phyloP scores from a whole-genome alignment of 139 green algal genomes.

The Chlorella sp. region DNA sequence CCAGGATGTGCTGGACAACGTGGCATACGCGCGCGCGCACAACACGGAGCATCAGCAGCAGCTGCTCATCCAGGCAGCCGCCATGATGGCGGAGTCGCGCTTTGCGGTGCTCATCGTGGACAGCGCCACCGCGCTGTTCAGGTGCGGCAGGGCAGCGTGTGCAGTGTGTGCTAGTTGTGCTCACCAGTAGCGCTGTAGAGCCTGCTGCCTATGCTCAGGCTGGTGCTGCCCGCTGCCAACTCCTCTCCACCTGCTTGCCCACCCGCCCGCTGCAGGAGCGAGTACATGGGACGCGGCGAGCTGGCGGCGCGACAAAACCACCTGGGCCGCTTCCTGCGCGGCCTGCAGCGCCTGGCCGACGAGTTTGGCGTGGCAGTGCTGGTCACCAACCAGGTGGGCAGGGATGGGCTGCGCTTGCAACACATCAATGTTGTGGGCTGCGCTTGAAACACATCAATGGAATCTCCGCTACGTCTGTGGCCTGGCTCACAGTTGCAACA shows the following conservation, averaged over 20 bases:
- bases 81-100: slow-evolving; percentile 93
- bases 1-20: slow-evolving; percentile 97
- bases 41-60: slow-evolving; percentile 98
- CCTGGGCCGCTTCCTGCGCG: slow-evolving; percentile 89
- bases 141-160: not conserved
- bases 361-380: slow-evolving; percentile 98
- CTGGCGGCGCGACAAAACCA: slow-evolving; percentile 89
- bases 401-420: slow-evolving; percentile 14
- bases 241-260: no score
- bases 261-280: slow-evolving; percentile 44
- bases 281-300: slow-evolving; percentile 93
- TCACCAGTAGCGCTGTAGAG: not conserved
- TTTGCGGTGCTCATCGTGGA: slow-evolving; percentile 98
- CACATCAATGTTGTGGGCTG: not conserved
- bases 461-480: no score
- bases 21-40: slow-evolving; percentile 97
- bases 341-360: slow-evolving; percentile 90
- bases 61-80: slow-evolving; percentile 89
- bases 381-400: slow-evolving; percentile 92
- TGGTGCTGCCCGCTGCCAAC: not conserved
- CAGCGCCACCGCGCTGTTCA: slow-evolving; percentile 94
- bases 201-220: not conserved
- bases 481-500: no score
- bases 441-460: not conserved
- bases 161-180: not conserved